These are phyloP conservation scores for Cladorrhinum sp. DNA, from an alignment of 2,329 filamentous ascomycete genomes.

Conservation along the genomic window DNA sequence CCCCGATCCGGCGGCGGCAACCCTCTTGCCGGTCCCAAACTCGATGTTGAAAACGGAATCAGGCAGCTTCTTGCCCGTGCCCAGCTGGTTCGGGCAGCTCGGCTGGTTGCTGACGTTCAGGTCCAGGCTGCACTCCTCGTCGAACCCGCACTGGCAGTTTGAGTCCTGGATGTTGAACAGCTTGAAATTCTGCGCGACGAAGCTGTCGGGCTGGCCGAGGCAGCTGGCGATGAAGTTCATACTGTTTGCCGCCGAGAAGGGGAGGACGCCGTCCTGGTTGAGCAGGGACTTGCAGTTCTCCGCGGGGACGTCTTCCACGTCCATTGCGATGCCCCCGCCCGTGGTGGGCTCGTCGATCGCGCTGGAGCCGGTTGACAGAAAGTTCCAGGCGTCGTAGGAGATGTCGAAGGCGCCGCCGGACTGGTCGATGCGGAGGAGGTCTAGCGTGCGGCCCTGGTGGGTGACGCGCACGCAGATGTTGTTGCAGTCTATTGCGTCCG, in stretches of 20 bases:
- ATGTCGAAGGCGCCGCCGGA: conserved; percentile 56
- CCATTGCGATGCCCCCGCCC: conserved; percentile 49
- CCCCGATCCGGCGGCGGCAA: background rate
- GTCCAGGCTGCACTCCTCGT: conserved; percentile 46
- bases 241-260: conserved; percentile 52
- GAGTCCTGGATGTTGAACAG: conserved; percentile 52
- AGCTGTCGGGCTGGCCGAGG: conserved; percentile 42
- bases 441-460: conserved; percentile 45
- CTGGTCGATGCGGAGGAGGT: conserved; percentile 55
- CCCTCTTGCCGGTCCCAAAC: background rate
- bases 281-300: conserved; percentile 48
- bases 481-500: conserved; percentile 47
- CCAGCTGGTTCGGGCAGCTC: background rate
- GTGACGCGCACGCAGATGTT: conserved; percentile 54
- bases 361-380: conserved; percentile 47
- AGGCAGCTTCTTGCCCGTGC: background rate
- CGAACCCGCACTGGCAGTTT: conserved; percentile 45
- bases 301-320: conserved; percentile 46
- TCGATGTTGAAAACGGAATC: background rate
- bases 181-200: conserved; percentile 48
- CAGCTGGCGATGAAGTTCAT: conserved; percentile 51
- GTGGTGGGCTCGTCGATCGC: conserved; percentile 42
- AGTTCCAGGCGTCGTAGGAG: conserved; percentile 57
- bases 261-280: conserved; percentile 43
- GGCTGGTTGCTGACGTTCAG: background rate